Evolutionary conservation across 306 rosid genomes (phyloP).

Genomic region (Biancaea sappan): DNA sequence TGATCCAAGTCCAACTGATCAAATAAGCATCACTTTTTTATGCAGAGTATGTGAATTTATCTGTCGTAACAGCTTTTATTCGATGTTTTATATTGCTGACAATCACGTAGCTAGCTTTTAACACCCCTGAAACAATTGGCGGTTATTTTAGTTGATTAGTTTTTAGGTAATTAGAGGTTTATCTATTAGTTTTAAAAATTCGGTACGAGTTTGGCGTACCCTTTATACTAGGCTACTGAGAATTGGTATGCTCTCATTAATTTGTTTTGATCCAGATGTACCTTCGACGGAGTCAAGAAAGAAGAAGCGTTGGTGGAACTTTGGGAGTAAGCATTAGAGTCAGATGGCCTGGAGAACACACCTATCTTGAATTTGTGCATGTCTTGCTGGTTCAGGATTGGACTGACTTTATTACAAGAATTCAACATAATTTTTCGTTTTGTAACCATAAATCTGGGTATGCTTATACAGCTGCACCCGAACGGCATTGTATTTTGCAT

Average conservation of each 20-base stretch:
- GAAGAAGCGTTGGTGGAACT: constrained; percentile 76
- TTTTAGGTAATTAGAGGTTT: not conserved
- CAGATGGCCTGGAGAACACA: not conserved
- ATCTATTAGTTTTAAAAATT: not conserved
- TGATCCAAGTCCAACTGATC: no score
- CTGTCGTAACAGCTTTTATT: not conserved
- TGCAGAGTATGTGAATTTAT: not conserved
- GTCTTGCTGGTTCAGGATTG: constrained; percentile 26
- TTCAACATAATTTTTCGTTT: constrained; percentile 27
- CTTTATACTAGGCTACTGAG: not conserved
- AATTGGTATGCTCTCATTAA: not conserved
- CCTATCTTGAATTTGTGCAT: constrained; percentile 27
- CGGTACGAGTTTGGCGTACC: not conserved
- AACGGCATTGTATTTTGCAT: constrained; percentile 19
- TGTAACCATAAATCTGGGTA: constrained; percentile 19
- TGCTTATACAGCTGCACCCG: constrained; percentile 18
- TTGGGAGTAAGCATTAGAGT: constrained; percentile 60
- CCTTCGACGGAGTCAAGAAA: constrained; percentile 55
- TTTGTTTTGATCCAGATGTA: constrained; percentile 46
- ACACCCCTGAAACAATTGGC: not conserved
- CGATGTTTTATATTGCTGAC: not conserved
- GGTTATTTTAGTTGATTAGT: not conserved
- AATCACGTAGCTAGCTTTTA: not conserved
- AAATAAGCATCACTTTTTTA: no score
- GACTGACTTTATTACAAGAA: constrained; percentile 21